phyloP scores from a whole-genome alignment of 176 grass and related monocot species.

The Juncus effusus region DNA sequence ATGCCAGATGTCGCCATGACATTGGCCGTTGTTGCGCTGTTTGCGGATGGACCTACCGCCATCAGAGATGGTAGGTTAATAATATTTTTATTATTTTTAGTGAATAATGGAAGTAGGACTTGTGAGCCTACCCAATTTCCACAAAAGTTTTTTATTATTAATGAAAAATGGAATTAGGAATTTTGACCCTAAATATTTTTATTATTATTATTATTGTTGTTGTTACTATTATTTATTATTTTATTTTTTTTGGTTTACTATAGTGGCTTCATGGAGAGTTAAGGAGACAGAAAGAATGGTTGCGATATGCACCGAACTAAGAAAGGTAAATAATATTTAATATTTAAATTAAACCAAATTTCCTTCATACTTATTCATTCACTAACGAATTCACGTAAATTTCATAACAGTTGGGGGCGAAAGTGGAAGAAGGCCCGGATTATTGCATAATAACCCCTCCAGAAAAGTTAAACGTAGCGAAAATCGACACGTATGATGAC shows the following conservation, averaged over 20 bases:
- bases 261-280: constrained; percentile 99
- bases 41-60: constrained; percentile 89
- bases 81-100: constrained; percentile 1
- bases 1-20: constrained; percentile 99
- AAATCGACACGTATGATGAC: constrained; percentile 88
- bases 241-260: constrained; percentile 2
- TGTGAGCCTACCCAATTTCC: too few species aligned
- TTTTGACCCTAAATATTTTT: too few species aligned
- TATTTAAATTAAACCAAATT: not conserved
- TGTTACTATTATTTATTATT: not conserved
- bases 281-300: constrained; percentile 99
- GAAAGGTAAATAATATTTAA: constrained; percentile 49
- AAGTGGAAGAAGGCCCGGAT: constrained; percentile 88
- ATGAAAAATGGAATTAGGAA: too few species aligned
- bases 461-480: constrained; percentile 63
- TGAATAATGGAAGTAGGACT: too few species aligned
- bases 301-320: constrained; percentile 75
- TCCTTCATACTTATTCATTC: not conserved
- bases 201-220: not conserved
- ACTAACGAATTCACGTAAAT: not conserved
- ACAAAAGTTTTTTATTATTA: too few species aligned
- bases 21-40: constrained; percentile 86
- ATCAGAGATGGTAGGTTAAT: constrained; percentile 78
- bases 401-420: constrained; percentile 60
- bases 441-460: constrained; percentile 97